Percentiles rank a stretch among this genome's conserved stretches.
These are phyloP conservation scores for Volvox carteri DNA, from an alignment of 163 green algal genomes.

Conservation along the genomic window DNA sequence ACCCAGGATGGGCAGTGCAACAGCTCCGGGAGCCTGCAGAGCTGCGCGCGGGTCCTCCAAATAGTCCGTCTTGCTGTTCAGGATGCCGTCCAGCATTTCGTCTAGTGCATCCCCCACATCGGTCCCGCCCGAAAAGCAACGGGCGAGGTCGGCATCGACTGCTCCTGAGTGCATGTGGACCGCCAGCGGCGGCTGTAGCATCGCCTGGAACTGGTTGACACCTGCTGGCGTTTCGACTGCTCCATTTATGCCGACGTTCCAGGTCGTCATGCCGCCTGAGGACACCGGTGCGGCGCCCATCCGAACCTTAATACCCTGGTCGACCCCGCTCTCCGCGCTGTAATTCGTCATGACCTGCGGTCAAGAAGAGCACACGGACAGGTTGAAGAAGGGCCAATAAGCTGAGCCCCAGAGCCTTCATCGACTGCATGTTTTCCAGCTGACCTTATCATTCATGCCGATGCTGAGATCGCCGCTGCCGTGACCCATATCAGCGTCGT, in stretches of 20 bases:
- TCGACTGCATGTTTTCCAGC: too few relatives aligned
- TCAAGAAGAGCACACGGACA: background rate
- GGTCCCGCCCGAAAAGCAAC: background rate
- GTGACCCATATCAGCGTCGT: constrained; percentile 11
- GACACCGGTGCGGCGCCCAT: background rate
- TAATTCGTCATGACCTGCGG: background rate
- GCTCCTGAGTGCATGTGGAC: background rate
- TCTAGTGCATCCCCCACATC: constrained; percentile 18
- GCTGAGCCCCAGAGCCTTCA: too few relatives aligned
- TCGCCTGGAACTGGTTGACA: background rate
- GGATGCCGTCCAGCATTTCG: constrained; percentile 25
- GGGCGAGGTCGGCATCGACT: background rate
- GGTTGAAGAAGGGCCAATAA: too few relatives aligned
- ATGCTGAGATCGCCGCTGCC: constrained; percentile 14
- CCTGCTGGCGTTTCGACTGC: background rate
- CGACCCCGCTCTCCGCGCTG: background rate
- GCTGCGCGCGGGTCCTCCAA: constrained; percentile 10
- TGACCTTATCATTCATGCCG: background rate
- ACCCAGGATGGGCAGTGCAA: background rate
- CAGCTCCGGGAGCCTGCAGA: background rate
- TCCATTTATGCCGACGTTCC: background rate
- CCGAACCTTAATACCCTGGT: constrained; percentile 6
- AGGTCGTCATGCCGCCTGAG: background rate
- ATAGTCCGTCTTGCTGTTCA: constrained; percentile 19
- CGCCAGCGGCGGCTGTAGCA: constrained; percentile 15